Base-by-base conservation (phyloP, 306 rosid species). In the Lagenaria siceraria region DNA sequence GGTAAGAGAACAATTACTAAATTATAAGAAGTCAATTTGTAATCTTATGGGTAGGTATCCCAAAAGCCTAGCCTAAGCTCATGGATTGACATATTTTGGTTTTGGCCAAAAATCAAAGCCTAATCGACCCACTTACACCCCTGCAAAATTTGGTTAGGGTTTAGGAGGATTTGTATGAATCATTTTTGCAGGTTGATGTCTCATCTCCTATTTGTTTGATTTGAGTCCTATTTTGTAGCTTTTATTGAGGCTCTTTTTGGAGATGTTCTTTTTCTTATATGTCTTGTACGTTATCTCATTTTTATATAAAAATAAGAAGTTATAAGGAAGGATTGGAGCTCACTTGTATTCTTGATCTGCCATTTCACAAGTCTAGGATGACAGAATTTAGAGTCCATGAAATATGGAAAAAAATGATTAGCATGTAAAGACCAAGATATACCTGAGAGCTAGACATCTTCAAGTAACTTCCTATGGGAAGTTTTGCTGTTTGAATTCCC, bases 371-470 rank as follows among this genome's bases (percentile, higher is more conserved):
- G 78, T 52, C 12, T 0, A 77, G 21, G 42, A 48, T 24, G 36
- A 70, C 24, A 43, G 60, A 42, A 31, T 17, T 25, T 42, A 61
- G 25, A 59, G 24, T 9, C 56, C 4, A 24, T 9, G 51, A 58
- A 31, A 71, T 62, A 51, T 8, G 35, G 1, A 65, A 6, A 35
- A 54, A 21, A 27, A 65, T 68, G 3, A 58, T 10, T 15, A 15
- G 9, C 21, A 19, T n/a, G 27, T 52, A 55, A 65, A 80, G 64
- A 90, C 48, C 33, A 75, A 65, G 60, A 8, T 72, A 53, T 90
- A 95, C 97, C 96, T 95, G 98, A 58, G 97, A 95, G 82, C 93
- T 89, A 22, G 89, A 86, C 97, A 95, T 90, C 88, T 86, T 90
- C 89, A 95, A 73, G 86, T 87, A 95, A 63, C 82, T 90, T 66